Evolutionary conservation across 257 asterid species (phyloP).

Genomic region (Osmanthus fragrans): DNA sequence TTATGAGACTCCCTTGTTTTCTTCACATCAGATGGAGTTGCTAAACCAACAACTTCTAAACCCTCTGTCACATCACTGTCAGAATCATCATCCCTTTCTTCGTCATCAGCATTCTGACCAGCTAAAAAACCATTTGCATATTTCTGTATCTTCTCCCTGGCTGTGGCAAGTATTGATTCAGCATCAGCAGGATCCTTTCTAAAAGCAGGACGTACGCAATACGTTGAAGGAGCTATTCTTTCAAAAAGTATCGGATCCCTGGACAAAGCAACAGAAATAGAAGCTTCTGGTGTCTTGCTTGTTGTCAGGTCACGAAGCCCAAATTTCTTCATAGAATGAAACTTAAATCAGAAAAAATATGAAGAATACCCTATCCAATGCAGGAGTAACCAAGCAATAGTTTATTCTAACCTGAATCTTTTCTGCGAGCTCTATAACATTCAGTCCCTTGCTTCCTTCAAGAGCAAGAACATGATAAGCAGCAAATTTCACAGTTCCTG

Average conservation of each 20-base stretch:
- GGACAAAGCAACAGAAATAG: constrained; percentile 98
- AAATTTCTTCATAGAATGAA: constrained; percentile 60
- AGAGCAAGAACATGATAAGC: constrained; percentile 99
- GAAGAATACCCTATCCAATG: neutral
- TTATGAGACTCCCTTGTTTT: constrained; percentile 41
- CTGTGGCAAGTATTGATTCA: constrained; percentile 72
- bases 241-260: constrained; percentile 96
- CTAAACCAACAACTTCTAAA: constrained; percentile 75
- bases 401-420: constrained; percentile 80
- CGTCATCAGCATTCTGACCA: constrained; percentile 85
- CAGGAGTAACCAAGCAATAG: constrained; percentile 2
- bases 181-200: constrained; percentile 97
- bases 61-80: constrained; percentile 85
- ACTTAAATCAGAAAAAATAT: constrained; percentile 14
- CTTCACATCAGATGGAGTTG: constrained; percentile 52
- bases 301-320: constrained; percentile 96
- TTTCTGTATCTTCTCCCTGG: constrained; percentile 87
- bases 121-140: constrained; percentile 79
- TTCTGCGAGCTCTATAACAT: constrained; percentile 92
- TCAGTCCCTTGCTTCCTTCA: constrained; percentile 93
- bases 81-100: constrained; percentile 93
- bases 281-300: constrained; percentile 99
- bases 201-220: constrained; percentile 81
- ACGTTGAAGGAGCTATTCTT: constrained; percentile 96
- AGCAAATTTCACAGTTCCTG: constrained; percentile 98